Base-by-base conservation (phyloP, 2,329 filamentous ascomycete species). In the Sclerotinia sclerotiorum region DNA sequence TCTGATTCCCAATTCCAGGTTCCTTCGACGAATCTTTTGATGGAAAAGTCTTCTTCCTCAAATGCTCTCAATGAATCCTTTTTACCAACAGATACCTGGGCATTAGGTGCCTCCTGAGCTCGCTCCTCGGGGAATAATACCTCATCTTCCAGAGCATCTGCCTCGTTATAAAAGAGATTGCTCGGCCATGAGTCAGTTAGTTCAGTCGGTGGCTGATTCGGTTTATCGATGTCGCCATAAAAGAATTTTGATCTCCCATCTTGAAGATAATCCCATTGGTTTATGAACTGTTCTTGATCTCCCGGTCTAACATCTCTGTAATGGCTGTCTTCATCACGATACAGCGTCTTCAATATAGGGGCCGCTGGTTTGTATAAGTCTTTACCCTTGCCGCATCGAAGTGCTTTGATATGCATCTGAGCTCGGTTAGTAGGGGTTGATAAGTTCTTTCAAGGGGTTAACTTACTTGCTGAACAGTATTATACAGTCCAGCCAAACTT, bases 51-150 rank as follows among this genome's bases (percentile, higher is more conserved):
- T 46, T 69, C 67, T 6, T 65, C 62, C 35, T 67, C 68, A 56
- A 63, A 73, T 3, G 19, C 42, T n/a, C 35, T 62, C 39, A 72
- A 51, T 13, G 69, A 66, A 11, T 69, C 67, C 19, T 65, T 52
- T 35, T 64, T 67, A 1, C 70, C 68, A 64, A 73, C 62, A 10
- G 67, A 19, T 2, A 63, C 24, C 21, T 52, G 61, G 7, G 44
- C 27, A 27, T 27, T 35, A 10, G 32, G 19, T 24, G 27, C 42
- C n/a, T 69, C 58, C 4, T 35, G 17, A 11, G 64, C 24, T 35
- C 67, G 63, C 66, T 81, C 78, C 54, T 79, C 76, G 0, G 80
- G 79, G 67, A 82, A 82, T 5, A 82, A 73, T 8, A 82, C 73
- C 5, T 74, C 74, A 60, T 82, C 80, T 72, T 82, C 80, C 13